Conservation (phyloP, 306 rosid species). For the Dryas drummondii region DNA sequence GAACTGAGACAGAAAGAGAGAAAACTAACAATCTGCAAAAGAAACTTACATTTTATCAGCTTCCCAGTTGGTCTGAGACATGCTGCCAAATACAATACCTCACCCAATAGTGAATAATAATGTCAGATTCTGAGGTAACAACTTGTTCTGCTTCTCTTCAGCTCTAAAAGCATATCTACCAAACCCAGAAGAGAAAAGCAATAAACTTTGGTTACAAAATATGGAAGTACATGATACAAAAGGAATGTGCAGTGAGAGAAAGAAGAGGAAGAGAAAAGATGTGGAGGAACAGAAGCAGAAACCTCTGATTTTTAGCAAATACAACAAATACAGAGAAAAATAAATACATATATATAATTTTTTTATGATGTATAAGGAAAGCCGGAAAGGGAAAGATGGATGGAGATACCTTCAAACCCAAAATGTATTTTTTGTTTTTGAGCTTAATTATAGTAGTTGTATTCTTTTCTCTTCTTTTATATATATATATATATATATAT, state of each 20-base stretch:
- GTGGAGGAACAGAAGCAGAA: slow-evolving; percentile 36
- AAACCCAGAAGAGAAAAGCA: slow-evolving; percentile 34
- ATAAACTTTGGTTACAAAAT: slow-evolving; percentile 31
- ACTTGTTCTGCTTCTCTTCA: slow-evolving; percentile 27
- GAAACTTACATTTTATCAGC: slow-evolving; percentile 94
- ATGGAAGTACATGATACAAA: slow-evolving; percentile 25
- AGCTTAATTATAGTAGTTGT: slow-evolving; percentile 9
- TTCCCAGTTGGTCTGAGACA: slow-evolving; percentile 99
- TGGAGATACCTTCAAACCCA: slow-evolving; percentile 32
- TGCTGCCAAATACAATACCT: slow-evolving; percentile 36
- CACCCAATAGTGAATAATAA: slow-evolving; percentile 22
- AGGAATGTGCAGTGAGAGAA: slow-evolving; percentile 25
- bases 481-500: no score
- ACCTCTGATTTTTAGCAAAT: slow-evolving; percentile 36
- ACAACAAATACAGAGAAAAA: slow-evolving; percentile 22
- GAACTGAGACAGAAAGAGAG: background rate
- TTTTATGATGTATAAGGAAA: slow-evolving; percentile 25
- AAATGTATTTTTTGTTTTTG: slow-evolving; percentile 25
- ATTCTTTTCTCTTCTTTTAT: slow-evolving; percentile 2
- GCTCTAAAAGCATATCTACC: slow-evolving; percentile 23
- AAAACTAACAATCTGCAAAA: slow-evolving; percentile 5
- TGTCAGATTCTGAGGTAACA: slow-evolving; percentile 29
- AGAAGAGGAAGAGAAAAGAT: slow-evolving; percentile 35
- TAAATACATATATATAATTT: slow-evolving; percentile 7
- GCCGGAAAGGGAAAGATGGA: slow-evolving; percentile 39